phyloP scores from a whole-genome alignment of 2,329 filamentous ascomycete species.

The Scorias spongiosa region DNA sequence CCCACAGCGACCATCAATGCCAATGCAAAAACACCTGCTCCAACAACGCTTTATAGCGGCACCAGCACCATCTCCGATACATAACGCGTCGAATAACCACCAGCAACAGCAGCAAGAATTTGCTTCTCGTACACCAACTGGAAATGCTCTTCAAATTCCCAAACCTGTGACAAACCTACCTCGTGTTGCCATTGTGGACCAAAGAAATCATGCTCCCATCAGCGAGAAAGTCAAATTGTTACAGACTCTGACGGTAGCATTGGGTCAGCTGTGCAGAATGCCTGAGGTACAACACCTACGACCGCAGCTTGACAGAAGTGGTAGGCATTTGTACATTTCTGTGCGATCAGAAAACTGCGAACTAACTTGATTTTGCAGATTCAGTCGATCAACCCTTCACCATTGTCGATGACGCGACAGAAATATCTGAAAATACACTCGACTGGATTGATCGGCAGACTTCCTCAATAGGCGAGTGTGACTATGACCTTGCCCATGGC shows the following conservation, averaged over 20 bases:
- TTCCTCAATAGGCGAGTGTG: slow-evolving; percentile 1
- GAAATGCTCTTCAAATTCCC: background rate
- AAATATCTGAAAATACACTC: slow-evolving; percentile 2
- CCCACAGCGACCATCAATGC: slow-evolving; percentile 2
- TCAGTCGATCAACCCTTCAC: slow-evolving; percentile 13
- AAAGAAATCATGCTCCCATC: background rate
- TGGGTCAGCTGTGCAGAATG: too few relatives aligned
- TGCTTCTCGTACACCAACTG: background rate
- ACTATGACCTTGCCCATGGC: slow-evolving; percentile 15
- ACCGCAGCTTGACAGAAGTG: too few relatives aligned
- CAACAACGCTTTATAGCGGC: slow-evolving; percentile 5
- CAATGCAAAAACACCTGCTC: slow-evolving; percentile 3
- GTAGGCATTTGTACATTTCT: too few relatives aligned
- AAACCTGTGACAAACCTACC: slow-evolving; percentile 7
- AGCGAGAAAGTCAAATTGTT: background rate
- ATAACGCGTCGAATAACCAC: background rate
- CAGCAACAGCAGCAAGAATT: background rate
- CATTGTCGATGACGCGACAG: slow-evolving; percentile 10
- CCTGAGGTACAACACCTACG: too few relatives aligned
- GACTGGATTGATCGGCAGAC: background rate
- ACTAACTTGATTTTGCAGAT: background rate
- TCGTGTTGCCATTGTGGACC: too few relatives aligned
- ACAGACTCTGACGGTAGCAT: too few relatives aligned
- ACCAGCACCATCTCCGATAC: slow-evolving; percentile 4
- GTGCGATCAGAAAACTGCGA: too few relatives aligned